Evolutionary conservation across 1,284 basidiomycete species (phyloP).

Genomic region (Hemileia vastatrix): DNA sequence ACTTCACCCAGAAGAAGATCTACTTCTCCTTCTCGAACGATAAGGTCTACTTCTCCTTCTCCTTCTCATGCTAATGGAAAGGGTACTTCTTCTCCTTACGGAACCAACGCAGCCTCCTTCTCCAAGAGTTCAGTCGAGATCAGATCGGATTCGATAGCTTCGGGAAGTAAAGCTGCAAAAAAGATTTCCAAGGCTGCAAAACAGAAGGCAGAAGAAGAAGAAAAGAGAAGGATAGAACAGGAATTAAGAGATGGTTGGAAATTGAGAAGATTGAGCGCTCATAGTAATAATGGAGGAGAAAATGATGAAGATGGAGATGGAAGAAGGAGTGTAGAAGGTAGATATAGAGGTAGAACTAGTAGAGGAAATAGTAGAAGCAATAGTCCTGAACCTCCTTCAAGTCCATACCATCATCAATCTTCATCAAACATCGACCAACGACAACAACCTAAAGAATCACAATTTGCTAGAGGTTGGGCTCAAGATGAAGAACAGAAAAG

Average conservation of each 20-base stretch:
- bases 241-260: background rate
- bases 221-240: no score
- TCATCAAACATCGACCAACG: background rate
- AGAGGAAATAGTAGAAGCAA: background rate
- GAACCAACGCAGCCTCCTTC: background rate
- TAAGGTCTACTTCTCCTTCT: background rate
- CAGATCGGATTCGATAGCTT: conserved; percentile 27
- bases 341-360: background rate
- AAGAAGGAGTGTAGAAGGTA: background rate
- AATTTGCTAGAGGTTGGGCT: background rate
- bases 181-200: background rate
- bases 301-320: background rate
- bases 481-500: background rate
- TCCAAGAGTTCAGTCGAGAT: conserved; percentile 6
- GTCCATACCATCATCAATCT: background rate
- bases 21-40: background rate
- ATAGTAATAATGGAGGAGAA: background rate
- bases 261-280: background rate
- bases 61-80: background rate
- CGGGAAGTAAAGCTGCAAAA: background rate
- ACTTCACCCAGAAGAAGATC: background rate
- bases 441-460: background rate
- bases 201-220: background rate
- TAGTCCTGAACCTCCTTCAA: background rate
- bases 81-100: background rate